Percentiles rank a stretch among this genome's conserved stretches.
Evolutionary conservation across 495 filamentous ascomycete genomes (phyloP).

Genomic region (Penicilliopsis zonata): DNA sequence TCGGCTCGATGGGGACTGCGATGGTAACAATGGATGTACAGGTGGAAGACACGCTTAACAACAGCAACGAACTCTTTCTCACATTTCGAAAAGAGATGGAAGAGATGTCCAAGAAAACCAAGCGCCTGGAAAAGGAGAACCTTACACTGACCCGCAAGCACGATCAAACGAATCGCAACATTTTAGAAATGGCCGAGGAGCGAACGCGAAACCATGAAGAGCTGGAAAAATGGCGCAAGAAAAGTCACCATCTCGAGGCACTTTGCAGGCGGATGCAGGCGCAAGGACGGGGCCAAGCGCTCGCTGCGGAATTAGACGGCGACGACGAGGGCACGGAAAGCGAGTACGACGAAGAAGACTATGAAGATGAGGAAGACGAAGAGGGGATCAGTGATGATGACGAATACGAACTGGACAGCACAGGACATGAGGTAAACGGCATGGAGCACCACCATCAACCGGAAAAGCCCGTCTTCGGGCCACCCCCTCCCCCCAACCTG

Average conservation of each 20-base stretch:
- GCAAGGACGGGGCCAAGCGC: conserved; percentile 61
- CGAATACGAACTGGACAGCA: conserved; percentile 53
- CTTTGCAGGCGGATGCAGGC: conserved; percentile 92
- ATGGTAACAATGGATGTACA: conserved; percentile 30
- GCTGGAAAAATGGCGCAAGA: conserved; percentile 68
- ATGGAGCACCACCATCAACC: conserved; percentile 24
- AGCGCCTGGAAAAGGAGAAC: conserved; percentile 94
- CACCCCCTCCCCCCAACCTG: conserved; percentile 43
- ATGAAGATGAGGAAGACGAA: conserved; percentile 71
- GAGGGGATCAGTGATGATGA: conserved; percentile 51
- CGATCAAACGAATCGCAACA: conserved; percentile 86
- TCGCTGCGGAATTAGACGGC: conserved; percentile 46
- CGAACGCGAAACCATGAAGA: conserved; percentile 72
- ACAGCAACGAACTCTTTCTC: conserved; percentile 94
- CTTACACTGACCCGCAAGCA: conserved; percentile 83
- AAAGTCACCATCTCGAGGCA: conserved; percentile 84
- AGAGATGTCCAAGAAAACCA: conserved; percentile 99
- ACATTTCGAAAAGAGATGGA: conserved; percentile 99
- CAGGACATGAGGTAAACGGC: conserved; percentile 21
- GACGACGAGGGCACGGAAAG: conserved; percentile 63
- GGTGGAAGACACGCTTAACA: conserved; percentile 98
- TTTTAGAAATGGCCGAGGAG: conserved; percentile 96
- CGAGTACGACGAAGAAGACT: conserved; percentile 56
- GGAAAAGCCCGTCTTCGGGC: conserved; percentile 39
- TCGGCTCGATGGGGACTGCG: no score